A percentile compares a stretch with the other conserved stretches of the same genome.
phyloP scores from a whole-genome alignment of 1,139 yeast genomes.

The Wickerhamomyces sp. region DNA sequence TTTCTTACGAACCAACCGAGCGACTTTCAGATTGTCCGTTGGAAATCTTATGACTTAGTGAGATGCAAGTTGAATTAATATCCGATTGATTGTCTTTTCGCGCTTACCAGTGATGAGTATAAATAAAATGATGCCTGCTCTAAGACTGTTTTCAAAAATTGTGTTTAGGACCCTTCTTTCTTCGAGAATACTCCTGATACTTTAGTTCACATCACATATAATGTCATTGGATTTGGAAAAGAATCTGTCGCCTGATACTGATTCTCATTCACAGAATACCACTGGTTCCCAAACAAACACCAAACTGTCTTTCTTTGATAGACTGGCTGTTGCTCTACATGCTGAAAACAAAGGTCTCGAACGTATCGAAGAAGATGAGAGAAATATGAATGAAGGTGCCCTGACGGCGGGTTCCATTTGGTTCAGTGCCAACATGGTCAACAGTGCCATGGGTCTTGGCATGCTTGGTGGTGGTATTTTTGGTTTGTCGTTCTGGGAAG shows the following conservation, averaged over 20 bases:
- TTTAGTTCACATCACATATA: not conserved
- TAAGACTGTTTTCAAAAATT: too few relatives aligned
- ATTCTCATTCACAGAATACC: too few relatives aligned
- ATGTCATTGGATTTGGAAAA: not conserved
- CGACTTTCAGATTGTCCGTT: too few relatives aligned
- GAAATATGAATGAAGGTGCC: constrained; percentile 48
- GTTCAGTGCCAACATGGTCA: constrained; percentile 87
- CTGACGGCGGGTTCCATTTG: constrained; percentile 83
- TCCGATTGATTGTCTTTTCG: too few relatives aligned
- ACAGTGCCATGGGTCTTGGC: constrained; percentile 80
- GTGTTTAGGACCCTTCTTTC: too few relatives aligned
- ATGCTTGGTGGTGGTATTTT: constrained; percentile 54
- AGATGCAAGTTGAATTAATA: too few relatives aligned
- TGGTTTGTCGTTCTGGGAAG: constrained; percentile 59
- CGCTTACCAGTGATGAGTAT: too few relatives aligned
- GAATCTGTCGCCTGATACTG: too few relatives aligned
- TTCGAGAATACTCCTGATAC: too few relatives aligned
- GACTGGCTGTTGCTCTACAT: constrained; percentile 30
- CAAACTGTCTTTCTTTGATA: constrained; percentile 25
- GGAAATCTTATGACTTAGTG: too few relatives aligned
- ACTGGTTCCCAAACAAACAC: constrained; percentile 14
- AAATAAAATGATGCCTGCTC: too few relatives aligned
- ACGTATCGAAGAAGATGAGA: constrained; percentile 39
- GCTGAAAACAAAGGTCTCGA: constrained; percentile 47
- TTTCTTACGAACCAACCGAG: too few relatives aligned